Conservation (phyloP, 805 yeast species). For the Lipomyces chichibuensis region DNA sequence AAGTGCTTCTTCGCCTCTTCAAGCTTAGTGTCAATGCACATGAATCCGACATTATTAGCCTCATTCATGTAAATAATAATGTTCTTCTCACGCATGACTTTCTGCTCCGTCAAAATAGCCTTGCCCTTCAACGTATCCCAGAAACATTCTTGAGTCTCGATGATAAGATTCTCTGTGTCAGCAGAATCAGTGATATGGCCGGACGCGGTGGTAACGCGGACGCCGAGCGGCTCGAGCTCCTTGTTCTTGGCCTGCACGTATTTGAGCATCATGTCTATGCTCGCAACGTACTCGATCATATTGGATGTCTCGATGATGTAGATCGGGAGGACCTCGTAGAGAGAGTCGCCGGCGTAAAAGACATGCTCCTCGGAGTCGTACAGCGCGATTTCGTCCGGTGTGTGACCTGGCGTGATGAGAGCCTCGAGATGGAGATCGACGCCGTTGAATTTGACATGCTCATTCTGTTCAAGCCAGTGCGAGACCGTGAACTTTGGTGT, state of each 20-base stretch:
- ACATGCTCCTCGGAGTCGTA: constrained; percentile 35
- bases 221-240: constrained; percentile 24
- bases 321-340: constrained; percentile 34
- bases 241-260: constrained; percentile 26
- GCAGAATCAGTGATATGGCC: constrained; percentile 35
- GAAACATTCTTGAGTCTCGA: constrained; percentile 30
- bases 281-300: constrained; percentile 28
- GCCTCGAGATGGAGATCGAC: constrained; percentile 31
- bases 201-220: constrained; percentile 32
- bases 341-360: constrained; percentile 35
- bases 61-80: constrained; percentile 20
- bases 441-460: constrained; percentile 29
- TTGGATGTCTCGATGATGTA: constrained; percentile 36
- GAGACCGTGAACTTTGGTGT: constrained; percentile 33
- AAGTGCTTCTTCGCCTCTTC: constrained; percentile 33
- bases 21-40: constrained; percentile 32
- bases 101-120: constrained; percentile 21
- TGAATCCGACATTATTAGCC: constrained; percentile 34
- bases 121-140: constrained; percentile 33
- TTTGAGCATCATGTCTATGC: constrained; percentile 26
- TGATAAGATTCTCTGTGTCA: constrained; percentile 28
- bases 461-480: constrained; percentile 35
- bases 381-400: constrained; percentile 35
- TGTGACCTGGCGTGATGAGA: constrained; percentile 35
- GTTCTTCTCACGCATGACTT: constrained; percentile 28